Conservation (phyloP, 116 monocot species). For the Phalaenopsis hybrid region DNA sequence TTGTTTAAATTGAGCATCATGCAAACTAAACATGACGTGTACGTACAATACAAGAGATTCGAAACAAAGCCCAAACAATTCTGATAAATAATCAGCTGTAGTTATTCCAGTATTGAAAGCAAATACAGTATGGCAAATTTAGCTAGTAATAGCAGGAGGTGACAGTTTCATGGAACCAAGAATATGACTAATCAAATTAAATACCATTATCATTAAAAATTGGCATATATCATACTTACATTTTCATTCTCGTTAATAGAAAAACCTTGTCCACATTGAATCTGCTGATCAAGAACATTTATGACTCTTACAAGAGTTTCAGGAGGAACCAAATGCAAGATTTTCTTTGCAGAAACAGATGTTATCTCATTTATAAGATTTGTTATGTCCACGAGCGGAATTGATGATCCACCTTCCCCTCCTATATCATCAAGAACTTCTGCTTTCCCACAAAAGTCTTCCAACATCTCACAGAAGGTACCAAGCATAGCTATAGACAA, state of each 20-base stretch:
- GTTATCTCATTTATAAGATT: constrained; percentile 69
- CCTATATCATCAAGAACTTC: constrained; percentile 62
- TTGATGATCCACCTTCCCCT: constrained; percentile 38
- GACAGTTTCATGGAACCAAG: not conserved
- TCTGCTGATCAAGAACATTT: constrained; percentile 74
- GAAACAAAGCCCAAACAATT: constrained; percentile 1
- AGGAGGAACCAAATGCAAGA: constrained; percentile 66
- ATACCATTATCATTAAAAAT: not conserved
- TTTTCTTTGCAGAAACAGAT: constrained; percentile 57
- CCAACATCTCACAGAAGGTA: constrained; percentile 67
- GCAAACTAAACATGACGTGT: not conserved
- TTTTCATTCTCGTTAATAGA: constrained; percentile 60
- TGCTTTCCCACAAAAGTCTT: constrained; percentile 81
- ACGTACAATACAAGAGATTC: not conserved
- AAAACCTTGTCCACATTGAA: constrained; percentile 74
- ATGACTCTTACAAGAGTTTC: constrained; percentile 66
- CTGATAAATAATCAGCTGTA: not conserved
- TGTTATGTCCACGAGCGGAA: constrained; percentile 64
- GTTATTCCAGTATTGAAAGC: not conserved
- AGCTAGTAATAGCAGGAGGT: not conserved
- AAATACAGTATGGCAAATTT: not conserved
- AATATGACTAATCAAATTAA: not conserved
- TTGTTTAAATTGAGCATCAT: not conserved
- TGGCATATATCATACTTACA: constrained; percentile 41
- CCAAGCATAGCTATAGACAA: constrained; percentile 33